Percentiles rank a stretch among this genome's conserved stretches.
Evolutionary conservation across 208 protist genomes (phyloP).

Genomic region (Trypanosoma lewisi): DNA sequence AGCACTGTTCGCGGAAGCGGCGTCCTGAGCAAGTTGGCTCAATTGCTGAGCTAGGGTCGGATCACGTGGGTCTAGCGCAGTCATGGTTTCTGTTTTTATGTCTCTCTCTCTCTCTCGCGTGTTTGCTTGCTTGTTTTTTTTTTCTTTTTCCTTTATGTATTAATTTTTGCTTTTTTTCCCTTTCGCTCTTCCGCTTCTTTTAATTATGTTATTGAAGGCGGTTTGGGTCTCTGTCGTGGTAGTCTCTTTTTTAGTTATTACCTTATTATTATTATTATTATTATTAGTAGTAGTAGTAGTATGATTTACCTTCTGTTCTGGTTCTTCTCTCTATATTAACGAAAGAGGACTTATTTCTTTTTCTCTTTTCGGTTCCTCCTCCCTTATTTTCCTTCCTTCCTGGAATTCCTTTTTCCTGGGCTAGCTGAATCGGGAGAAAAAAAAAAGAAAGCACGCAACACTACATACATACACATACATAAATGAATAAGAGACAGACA

Average conservation of each 20-base stretch:
- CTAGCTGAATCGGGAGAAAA: background rate
- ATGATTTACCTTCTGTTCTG: no score
- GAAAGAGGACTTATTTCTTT: no score
- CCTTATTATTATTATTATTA: no score
- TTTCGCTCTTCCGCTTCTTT: background rate
- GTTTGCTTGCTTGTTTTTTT: background rate
- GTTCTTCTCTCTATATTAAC: no score
- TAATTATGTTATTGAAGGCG: no score
- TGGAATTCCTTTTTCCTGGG: background rate
- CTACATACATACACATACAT: conserved; percentile 6
- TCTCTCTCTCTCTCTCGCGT: background rate
- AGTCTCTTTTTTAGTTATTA: no score
- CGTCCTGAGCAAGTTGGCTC: conserved; percentile 33
- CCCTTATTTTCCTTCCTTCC: background rate
- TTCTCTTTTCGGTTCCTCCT: conserved; percentile 4
- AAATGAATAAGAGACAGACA: background rate
- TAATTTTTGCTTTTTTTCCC: background rate
- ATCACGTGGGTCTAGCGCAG: conserved; percentile 50
- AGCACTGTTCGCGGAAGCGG: conserved; percentile 42
- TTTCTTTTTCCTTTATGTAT: background rate
- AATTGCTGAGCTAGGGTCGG: conserved; percentile 32
- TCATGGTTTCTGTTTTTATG: conserved; percentile 24
- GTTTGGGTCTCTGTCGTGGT: no score
- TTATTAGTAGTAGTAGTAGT: no score
- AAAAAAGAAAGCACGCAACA: conserved; percentile 4